Evolutionary conservation across 2,329 filamentous ascomycete genomes (phyloP).

Genomic region (Pyricularia sp.): DNA sequence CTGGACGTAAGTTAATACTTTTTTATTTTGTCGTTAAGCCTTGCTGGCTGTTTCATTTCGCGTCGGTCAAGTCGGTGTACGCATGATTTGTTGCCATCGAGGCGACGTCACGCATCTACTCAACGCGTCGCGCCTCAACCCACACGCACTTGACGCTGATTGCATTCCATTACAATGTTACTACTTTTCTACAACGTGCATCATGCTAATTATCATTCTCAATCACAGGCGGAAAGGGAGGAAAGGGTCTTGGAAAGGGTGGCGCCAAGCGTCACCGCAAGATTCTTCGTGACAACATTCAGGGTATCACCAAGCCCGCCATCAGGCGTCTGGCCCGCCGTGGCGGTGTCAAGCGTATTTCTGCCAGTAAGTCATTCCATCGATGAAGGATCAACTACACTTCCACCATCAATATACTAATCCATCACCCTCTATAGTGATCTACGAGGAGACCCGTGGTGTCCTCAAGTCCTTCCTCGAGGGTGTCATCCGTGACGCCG

Average conservation of each 20-base stretch:
- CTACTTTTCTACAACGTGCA: not conserved
- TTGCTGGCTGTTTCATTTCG: constrained; percentile 6
- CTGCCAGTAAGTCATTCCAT: constrained; percentile 60
- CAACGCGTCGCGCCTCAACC: constrained; percentile 20
- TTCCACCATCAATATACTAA: not conserved
- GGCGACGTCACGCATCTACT: constrained; percentile 6
- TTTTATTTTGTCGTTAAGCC: not conserved
- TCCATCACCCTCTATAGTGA: constrained; percentile 38
- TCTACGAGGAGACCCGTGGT: constrained; percentile 71
- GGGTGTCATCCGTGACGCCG: constrained; percentile 66
- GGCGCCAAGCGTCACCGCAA: constrained; percentile 98
- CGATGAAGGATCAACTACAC: not conserved
- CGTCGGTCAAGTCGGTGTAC: constrained; percentile 5
- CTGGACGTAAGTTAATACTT: constrained; percentile 54
- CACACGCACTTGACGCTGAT: not conserved
- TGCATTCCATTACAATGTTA: not conserved
- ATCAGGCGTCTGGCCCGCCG: constrained; percentile 97
- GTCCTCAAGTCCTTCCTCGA: constrained; percentile 73
- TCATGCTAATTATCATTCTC: not conserved
- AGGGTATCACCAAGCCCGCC: constrained; percentile 97
- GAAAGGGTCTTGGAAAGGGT: constrained; percentile 96
- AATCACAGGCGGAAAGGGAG: constrained; percentile 67
- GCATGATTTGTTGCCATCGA: constrained; percentile 16
- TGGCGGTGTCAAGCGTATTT: constrained; percentile 99
- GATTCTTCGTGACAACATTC: constrained; percentile 99